Percentiles rank a stretch among this genome's conserved stretches.
These are phyloP conservation scores for Suillus subluteus DNA, from an alignment of 768 basidiomycete genomes.

Conservation along the genomic window DNA sequence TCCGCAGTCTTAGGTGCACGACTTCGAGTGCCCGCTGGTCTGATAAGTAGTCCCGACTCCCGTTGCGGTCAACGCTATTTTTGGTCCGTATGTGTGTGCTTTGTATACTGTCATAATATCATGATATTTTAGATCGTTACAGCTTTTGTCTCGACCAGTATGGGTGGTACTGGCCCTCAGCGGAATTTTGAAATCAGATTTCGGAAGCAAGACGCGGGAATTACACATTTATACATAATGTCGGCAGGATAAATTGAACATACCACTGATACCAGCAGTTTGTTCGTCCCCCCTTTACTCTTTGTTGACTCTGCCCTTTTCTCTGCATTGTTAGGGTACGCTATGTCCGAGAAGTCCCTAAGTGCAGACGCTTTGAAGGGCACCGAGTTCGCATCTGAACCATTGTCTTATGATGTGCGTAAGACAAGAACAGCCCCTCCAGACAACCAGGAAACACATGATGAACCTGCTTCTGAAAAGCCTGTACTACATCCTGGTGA, in stretches of 20 bases:
- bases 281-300: background rate
- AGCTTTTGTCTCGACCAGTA: background rate
- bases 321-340: background rate
- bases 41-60: background rate
- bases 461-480: constrained; percentile 11
- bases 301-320: background rate
- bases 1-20: background rate
- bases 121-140: background rate
- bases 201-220: background rate
- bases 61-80: background rate
- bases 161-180: background rate
- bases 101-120: background rate
- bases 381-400: background rate
- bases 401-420: background rate
- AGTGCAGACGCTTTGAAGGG: background rate
- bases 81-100: background rate
- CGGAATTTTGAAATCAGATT: background rate
- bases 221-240: background rate
- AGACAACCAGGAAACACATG: constrained; percentile 11
- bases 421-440: constrained; percentile 2
- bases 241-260: background rate
- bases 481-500: constrained; percentile 25
- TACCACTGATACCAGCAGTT: background rate
- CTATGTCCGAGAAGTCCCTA: background rate
- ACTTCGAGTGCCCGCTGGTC: background rate